Percentiles rank a stretch among this genome's conserved stretches.
Evolutionary conservation across 768 basidiomycete genomes (phyloP).

Genomic region (Xanthoconium purpureum): DNA sequence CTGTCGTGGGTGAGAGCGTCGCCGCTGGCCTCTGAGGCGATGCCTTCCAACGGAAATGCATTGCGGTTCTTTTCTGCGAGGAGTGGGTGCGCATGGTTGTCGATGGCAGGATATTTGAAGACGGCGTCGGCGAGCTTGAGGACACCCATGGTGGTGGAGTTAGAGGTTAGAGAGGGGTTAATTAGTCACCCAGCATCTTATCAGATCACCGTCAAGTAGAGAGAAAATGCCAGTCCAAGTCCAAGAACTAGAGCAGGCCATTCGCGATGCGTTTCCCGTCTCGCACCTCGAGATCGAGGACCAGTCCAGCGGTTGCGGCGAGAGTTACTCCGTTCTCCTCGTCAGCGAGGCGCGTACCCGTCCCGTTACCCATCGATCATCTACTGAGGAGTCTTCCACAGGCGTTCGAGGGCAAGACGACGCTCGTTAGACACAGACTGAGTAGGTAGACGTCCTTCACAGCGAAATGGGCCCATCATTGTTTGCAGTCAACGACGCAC

Average conservation of each 20-base stretch:
- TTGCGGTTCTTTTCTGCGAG: constrained; percentile 45
- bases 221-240: constrained; percentile 54
- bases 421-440: constrained; percentile 70
- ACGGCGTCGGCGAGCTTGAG: constrained; percentile 14
- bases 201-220: constrained; percentile 9
- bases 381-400: constrained; percentile 24
- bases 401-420: constrained; percentile 77
- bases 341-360: constrained; percentile 63
- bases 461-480: neutral
- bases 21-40: constrained; percentile 63
- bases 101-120: constrained; percentile 53
- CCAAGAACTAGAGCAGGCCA: constrained; percentile 55
- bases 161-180: constrained; percentile 6
- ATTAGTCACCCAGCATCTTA: constrained; percentile 15
- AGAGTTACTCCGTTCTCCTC: constrained; percentile 69
- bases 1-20: constrained; percentile 50
- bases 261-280: constrained; percentile 62
- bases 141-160: too few species aligned
- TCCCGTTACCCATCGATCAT: neutral
- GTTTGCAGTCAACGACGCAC: constrained; percentile 64
- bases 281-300: constrained; percentile 72
- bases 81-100: constrained; percentile 79
- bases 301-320: constrained; percentile 77
- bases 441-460: constrained; percentile 40
- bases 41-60: constrained; percentile 55